phyloP scores from a whole-genome alignment of 2,329 filamentous ascomycete species.

The Pleomassaria siparia region DNA sequence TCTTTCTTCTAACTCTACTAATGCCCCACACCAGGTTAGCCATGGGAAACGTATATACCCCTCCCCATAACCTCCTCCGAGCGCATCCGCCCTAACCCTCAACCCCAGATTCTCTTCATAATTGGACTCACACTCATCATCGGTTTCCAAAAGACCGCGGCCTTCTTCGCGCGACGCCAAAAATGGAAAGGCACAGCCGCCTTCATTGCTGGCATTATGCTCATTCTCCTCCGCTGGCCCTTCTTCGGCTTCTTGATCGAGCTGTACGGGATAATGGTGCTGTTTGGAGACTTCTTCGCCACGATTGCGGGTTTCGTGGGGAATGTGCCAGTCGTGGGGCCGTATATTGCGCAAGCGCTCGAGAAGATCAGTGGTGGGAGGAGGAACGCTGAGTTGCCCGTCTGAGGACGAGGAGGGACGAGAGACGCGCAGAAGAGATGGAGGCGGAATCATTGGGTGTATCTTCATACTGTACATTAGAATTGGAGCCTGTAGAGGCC shows the following conservation, averaged over 20 bases:
- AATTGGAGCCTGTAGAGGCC: background rate
- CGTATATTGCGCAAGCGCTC: conserved; percentile 75
- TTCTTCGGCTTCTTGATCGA: conserved; percentile 89
- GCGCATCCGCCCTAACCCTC: conserved; percentile 8
- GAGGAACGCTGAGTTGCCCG: conserved; percentile 75
- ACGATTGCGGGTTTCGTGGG: conserved; percentile 88
- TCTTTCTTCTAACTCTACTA: conserved; percentile 5
- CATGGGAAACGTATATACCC: conserved; percentile 81
- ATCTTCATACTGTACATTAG: background rate
- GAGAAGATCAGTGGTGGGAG: conserved; percentile 70
- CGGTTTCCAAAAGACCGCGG: conserved; percentile 82
- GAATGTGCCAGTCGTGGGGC: conserved; percentile 80
- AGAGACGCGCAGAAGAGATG: background rate
- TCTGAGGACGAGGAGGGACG: conserved; percentile 60
- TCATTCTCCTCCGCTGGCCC: conserved; percentile 90
- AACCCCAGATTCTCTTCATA: conserved; percentile 84
- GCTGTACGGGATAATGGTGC: conserved; percentile 85
- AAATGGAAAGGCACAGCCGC: conserved; percentile 90
- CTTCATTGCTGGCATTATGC: conserved; percentile 77
- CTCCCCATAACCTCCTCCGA: conserved; percentile 6
- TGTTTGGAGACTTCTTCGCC: conserved; percentile 95
- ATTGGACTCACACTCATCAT: conserved; percentile 96
- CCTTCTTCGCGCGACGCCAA: conserved; percentile 92
- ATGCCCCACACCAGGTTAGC: conserved; percentile 65
- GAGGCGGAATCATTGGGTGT: background rate